These are phyloP conservation scores for Diospyros kaki DNA, from an alignment of 148 eudicot genomes.

Conservation along the genomic window DNA sequence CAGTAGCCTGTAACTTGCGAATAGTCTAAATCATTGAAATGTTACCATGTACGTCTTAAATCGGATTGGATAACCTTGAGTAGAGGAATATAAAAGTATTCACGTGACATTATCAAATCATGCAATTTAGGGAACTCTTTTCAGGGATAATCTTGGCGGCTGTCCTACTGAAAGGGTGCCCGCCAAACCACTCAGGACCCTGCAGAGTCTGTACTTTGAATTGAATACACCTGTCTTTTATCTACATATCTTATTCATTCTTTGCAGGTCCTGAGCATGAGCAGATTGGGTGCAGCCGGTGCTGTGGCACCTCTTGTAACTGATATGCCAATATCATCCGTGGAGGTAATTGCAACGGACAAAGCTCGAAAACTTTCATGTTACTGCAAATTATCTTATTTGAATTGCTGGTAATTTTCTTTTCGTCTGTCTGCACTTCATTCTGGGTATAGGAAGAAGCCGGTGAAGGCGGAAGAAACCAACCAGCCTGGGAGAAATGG, in stretches of 20 bases:
- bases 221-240: neutral
- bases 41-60: neutral
- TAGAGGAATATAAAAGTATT: neutral
- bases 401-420: neutral
- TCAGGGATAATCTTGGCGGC: neutral
- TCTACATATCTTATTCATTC: neutral
- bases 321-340: constrained; percentile 57
- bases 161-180: neutral
- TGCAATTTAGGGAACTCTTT: neutral
- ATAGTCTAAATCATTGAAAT: neutral
- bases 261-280: constrained; percentile 66
- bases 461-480: constrained; percentile 61
- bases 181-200: neutral
- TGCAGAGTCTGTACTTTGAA: neutral
- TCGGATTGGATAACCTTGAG: neutral
- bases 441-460: constrained; percentile 53
- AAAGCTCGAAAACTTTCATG: neutral
- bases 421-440: neutral
- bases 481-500: constrained; percentile 98
- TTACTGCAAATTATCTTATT: neutral
- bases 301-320: constrained; percentile 73
- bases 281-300: constrained; percentile 77
- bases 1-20: neutral
- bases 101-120: neutral
- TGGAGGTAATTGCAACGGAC: constrained; percentile 35